Conservation (phyloP, 2,329 filamentous ascomycete genomes). For the Myotisia sp. region DNA sequence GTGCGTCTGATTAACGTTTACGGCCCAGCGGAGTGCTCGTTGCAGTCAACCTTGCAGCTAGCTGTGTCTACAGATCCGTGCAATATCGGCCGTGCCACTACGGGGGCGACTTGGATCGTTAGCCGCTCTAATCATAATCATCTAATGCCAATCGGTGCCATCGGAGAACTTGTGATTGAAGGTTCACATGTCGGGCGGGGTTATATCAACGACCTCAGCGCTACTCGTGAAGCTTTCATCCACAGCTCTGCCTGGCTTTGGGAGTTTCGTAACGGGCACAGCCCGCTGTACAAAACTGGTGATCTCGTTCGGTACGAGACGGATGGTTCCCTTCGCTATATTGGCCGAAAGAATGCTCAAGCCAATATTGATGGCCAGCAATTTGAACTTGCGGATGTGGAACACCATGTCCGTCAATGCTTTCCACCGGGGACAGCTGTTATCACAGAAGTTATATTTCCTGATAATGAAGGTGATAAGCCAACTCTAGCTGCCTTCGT, state of each 20-base stretch:
- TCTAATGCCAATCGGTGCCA: conserved; percentile 23
- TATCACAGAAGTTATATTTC: conserved; percentile 6
- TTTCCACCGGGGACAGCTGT: conserved; percentile 4
- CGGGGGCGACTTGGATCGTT: conserved; percentile 16
- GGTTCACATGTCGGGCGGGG: conserved; percentile 25
- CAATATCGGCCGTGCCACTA: conserved; percentile 10
- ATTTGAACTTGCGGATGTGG: conserved; percentile 73
- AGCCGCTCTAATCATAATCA: conserved; percentile 12
- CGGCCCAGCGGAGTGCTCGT: conserved; percentile 10
- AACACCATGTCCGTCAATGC: conserved; percentile 42
- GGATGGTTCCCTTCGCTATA: conserved; percentile 11
- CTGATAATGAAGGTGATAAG: conserved; percentile 2
- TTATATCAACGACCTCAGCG: conserved; percentile 19
- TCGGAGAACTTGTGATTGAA: conserved; percentile 29
- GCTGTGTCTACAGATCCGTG: conserved; percentile 2
- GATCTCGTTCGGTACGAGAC: conserved; percentile 18
- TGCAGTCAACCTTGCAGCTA: conserved; percentile 3
- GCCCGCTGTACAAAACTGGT: conserved; percentile 15
- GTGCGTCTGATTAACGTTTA: conserved; percentile 27
- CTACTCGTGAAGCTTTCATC: conserved; percentile 37
- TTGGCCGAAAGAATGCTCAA: conserved; percentile 35
- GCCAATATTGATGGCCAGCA: conserved; percentile 75
- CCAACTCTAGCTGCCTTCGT: conserved; percentile 5
- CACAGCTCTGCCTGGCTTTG: conserved; percentile 20
- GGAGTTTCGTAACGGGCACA: not conserved